Evolutionary conservation across 495 filamentous ascomycete genomes (phyloP), one percentile per base, ranked within the genome.

Genomic region (Aspergillus homomorphus): DNA sequence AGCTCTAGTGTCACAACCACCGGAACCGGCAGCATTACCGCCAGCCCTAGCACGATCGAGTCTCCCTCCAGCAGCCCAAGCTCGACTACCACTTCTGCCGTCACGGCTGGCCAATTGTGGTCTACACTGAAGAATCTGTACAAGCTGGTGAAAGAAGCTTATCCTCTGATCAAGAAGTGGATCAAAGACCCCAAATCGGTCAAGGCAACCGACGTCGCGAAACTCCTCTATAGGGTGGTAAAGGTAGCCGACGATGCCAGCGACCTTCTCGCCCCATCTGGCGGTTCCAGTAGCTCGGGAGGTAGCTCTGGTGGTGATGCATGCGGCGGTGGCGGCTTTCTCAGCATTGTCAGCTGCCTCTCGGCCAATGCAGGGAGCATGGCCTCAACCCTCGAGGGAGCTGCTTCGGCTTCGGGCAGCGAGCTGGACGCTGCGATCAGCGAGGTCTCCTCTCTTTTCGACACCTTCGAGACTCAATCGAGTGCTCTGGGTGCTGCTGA

Each of bases 141-240:
- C 45, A 48, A 48, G 19, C 45, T 48, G 1, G 45, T 48, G 19
- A 48, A 48, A 14, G 45, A 48, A 19, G n/a, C 45, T 22, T 48
- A 48, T 22, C 45, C 45, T 8, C 4, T 48, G 45, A 9, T 48
- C 45, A 48, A 48, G 19, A 48, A 48, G 24, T 48, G 45, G 45
- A 48, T 48, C 19, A 48, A 48, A 12, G 45, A 48, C 45, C n/a
- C n/a, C n/a, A 21, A 48, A 10, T 48, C 45, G 45, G 45, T 48
- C 2, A 48, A 48, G 45, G 45, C 45, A 21, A 20, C 18, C 18
- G 45, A 48, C 15, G 45, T 48, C 7, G 45, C 18, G 2, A 48
- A 48, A 4, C 10, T 48, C 19, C 19, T 48, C 12, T 20, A 48
- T 19, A 19, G 45, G 10, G 18, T 14, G 6, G 19, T 22, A 10